These are phyloP conservation scores for Barbatosphaeria neglecta DNA, from an alignment of 495 filamentous ascomycete genomes.

Conservation along the genomic window DNA sequence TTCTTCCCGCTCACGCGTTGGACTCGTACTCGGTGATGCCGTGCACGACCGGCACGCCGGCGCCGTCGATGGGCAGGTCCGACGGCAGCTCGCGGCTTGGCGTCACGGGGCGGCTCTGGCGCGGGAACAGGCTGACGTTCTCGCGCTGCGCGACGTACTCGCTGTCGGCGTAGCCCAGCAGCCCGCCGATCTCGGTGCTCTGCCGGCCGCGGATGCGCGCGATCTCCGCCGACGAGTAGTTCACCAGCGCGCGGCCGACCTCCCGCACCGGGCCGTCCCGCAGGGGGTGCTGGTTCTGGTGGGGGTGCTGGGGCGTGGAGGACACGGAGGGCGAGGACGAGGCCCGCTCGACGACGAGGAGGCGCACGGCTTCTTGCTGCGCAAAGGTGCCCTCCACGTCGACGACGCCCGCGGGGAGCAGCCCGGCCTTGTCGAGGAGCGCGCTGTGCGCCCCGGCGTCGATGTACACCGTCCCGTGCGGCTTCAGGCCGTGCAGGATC, in stretches of 20 bases:
- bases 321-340: background rate
- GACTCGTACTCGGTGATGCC: conserved; percentile 19
- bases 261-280: conserved; percentile 53
- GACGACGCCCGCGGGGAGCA: conserved; percentile 83
- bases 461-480: conserved; percentile 85
- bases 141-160: conserved; percentile 88
- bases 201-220: conserved; percentile 69
- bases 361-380: conserved; percentile 80
- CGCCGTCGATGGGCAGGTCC: too few species aligned
- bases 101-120: conserved; percentile 27
- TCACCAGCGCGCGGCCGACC: conserved; percentile 83
- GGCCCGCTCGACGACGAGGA: conserved; percentile 53
- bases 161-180: conserved; percentile 84
- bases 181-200: conserved; percentile 63
- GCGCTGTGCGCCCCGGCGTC: conserved; percentile 78
- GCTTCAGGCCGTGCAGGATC: conserved; percentile 87
- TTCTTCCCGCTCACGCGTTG: background rate
- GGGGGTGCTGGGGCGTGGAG: too few species aligned
- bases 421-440: conserved; percentile 68
- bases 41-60: conserved; percentile 1
- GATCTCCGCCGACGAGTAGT: conserved; percentile 82
- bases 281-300: too few species aligned
- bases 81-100: conserved; percentile 22
- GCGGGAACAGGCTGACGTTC: conserved; percentile 66
- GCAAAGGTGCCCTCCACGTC: conserved; percentile 78